phyloP scores from a whole-genome alignment of 441 rosid species.

The Bocquillonia castaneifolia region DNA sequence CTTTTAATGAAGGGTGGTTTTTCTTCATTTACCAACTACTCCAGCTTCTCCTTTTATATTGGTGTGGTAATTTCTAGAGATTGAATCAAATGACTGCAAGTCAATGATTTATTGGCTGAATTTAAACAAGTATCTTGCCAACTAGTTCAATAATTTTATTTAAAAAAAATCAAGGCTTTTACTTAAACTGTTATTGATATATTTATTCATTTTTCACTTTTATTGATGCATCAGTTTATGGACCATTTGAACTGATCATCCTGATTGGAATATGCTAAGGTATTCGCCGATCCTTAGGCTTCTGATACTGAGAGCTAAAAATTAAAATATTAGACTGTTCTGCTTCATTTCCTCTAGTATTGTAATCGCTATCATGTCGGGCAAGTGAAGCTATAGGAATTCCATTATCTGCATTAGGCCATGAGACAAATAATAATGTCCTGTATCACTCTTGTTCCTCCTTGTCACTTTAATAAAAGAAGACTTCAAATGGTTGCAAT shows the following conservation, averaged over 20 bases:
- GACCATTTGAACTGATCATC: neutral
- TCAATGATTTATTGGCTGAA: neutral
- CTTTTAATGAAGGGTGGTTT: neutral
- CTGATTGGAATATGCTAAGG: neutral
- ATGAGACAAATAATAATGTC: neutral
- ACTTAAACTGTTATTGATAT: neutral
- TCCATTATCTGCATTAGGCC: neutral
- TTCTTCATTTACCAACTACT: neutral
- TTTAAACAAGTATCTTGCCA: neutral
- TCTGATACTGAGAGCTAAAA: constrained; percentile 6
- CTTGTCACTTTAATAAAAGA: neutral
- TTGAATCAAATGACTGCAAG: neutral
- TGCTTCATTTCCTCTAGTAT: neutral
- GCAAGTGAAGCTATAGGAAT: neutral
- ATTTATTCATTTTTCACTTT: too few relatives aligned
- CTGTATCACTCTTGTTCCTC: neutral
- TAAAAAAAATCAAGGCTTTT: neutral
- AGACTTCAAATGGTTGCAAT: neutral
- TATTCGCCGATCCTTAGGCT: neutral
- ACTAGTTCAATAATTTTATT: neutral
- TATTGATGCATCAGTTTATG: neutral
- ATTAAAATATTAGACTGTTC: neutral
- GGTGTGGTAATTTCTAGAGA: neutral
- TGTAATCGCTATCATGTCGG: neutral
- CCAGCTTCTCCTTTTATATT: neutral